A percentile compares a stretch with the other conserved stretches of the same genome.
phyloP scores from a whole-genome alignment of 495 filamentous ascomycete genomes.

The Hypoxylon trugodes region DNA sequence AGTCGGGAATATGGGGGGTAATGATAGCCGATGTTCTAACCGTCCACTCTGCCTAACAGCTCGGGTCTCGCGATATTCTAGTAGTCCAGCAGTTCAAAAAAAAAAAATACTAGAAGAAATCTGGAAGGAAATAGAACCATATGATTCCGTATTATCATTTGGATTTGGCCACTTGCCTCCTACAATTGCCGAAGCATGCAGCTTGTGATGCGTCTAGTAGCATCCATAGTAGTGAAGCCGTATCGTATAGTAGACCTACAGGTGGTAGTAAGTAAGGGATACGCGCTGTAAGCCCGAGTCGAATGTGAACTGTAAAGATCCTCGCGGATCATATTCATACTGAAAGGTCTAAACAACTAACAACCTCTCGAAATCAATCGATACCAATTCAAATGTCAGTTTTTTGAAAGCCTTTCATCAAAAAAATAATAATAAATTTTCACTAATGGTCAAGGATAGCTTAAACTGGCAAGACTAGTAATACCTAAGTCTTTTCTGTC shows the following conservation, averaged over 20 bases:
- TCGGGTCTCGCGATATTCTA: constrained; percentile 14
- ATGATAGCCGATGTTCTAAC: constrained; percentile 29
- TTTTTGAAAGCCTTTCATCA: constrained; percentile 19
- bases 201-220: constrained; percentile 13
- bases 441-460: background rate
- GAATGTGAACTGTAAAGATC: constrained; percentile 15
- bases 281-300: no score
- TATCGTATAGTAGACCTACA: background rate
- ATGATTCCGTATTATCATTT: background rate
- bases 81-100: no score
- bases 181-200: constrained; percentile 3
- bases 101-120: constrained; percentile 8
- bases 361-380: constrained; percentile 14
- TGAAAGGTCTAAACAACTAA: constrained; percentile 26
- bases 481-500: constrained; percentile 13
- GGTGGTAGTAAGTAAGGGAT: constrained; percentile 1
- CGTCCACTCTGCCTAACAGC: constrained; percentile 13
- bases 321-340: constrained; percentile 31
- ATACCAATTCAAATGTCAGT: constrained; percentile 12
- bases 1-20: constrained; percentile 16
- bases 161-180: constrained; percentile 10
- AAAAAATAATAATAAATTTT: constrained; percentile 6
- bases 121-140: constrained; percentile 9
- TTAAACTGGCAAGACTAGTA: no score
- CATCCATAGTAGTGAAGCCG: constrained; percentile 12